A percentile compares a stretch with the other conserved stretches of the same genome.
Conservation (phyloP, 129 eudicot genomes). For the Calendula officinalis region DNA sequence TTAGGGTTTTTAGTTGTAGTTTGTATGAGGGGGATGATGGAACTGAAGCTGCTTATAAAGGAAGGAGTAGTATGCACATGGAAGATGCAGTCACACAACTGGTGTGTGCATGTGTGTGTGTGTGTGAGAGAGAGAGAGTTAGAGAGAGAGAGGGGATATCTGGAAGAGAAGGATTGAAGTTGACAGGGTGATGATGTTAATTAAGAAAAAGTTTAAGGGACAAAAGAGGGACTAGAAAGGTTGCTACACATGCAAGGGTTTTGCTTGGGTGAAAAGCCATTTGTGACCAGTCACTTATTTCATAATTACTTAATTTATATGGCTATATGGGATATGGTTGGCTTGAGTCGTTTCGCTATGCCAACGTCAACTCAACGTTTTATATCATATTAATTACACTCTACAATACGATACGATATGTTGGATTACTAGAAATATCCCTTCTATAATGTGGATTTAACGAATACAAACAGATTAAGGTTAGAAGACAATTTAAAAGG, state of each 20-base stretch:
- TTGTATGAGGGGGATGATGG: slow-evolving; percentile 20
- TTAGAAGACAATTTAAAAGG: no score
- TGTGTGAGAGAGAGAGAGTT: slow-evolving; percentile 28
- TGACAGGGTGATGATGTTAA: slow-evolving; percentile 87
- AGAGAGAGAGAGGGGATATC: slow-evolving; percentile 47
- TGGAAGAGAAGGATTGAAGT: slow-evolving; percentile 98
- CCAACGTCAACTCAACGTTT: no score
- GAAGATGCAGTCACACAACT: slow-evolving; percentile 23
- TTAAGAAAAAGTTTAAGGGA: slow-evolving; percentile 77
- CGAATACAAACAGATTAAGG: no score
- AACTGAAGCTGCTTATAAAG: slow-evolving; percentile 31
- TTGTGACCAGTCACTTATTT: slow-evolving; percentile 41
- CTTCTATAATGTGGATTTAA: no score
- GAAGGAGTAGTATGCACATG: slow-evolving; percentile 34
- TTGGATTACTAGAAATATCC: no score
- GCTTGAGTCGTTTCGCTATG: no score
- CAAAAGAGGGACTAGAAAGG: slow-evolving; percentile 84
- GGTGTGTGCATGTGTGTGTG: slow-evolving; percentile 15
- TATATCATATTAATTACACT: no score
- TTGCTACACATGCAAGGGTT: slow-evolving; percentile 31
- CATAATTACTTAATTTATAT: no score
- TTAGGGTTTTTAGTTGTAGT: slow-evolving; percentile 4
- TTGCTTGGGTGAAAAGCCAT: slow-evolving; percentile 73
- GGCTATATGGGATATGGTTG: no score
- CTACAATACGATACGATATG: no score